Conservation (phyloP, 2,329 filamentous ascomycete genomes). For the Huntiella decipiens region DNA sequence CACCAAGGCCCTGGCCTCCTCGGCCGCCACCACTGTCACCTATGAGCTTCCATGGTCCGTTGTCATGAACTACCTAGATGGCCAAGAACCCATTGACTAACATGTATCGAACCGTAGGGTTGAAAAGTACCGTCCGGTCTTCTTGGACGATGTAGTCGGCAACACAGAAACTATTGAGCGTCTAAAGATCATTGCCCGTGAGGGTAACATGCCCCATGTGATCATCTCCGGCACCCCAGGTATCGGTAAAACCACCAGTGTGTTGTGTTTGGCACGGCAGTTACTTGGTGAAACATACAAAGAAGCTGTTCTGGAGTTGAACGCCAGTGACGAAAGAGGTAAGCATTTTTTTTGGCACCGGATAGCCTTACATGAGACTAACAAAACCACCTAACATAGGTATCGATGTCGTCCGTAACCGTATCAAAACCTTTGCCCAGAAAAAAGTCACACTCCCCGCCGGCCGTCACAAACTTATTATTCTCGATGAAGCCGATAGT, state of each 20-base stretch:
- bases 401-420: constrained; percentile 90
- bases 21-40: constrained; percentile 30
- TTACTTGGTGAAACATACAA: constrained; percentile 87
- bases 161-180: constrained; percentile 96
- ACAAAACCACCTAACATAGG: constrained; percentile 26
- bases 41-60: constrained; percentile 66
- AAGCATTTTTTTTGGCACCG: constrained; percentile 19
- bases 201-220: constrained; percentile 97
- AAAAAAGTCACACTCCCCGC: constrained; percentile 92
- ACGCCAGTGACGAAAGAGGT: constrained; percentile 89
- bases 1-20: constrained; percentile 34
- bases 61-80: not conserved
- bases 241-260: constrained; percentile 94
- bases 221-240: constrained; percentile 99
- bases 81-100: not conserved
- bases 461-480: constrained; percentile 88
- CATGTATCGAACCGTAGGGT: constrained; percentile 43
- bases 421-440: constrained; percentile 96
- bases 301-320: constrained; percentile 89
- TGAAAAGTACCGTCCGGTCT: constrained; percentile 90
- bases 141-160: constrained; percentile 90
- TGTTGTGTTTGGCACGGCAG: constrained; percentile 81
- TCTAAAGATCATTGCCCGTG: constrained; percentile 92
- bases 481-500: constrained; percentile 92
- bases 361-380: constrained; percentile 2